Percentiles rank a stretch among this genome's conserved stretches.
phyloP scores from a whole-genome alignment of 2,329 filamentous ascomycete species.

The Geosmithia putterillii region DNA sequence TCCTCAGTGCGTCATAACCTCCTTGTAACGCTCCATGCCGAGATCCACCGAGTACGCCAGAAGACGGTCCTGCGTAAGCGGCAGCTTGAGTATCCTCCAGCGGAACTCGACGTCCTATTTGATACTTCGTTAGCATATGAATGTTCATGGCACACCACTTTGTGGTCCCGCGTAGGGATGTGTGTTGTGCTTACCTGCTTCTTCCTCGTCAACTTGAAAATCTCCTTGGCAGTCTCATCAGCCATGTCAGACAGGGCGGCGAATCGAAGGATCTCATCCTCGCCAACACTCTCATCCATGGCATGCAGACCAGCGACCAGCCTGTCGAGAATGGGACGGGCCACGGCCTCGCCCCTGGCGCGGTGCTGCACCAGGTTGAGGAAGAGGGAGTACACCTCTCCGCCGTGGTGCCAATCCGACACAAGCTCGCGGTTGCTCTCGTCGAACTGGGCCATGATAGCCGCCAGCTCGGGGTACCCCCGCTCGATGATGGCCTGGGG shows the following conservation, averaged over 20 bases:
- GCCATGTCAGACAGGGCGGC: slow-evolving; percentile 79
- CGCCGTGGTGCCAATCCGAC: slow-evolving; percentile 65
- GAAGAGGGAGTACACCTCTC: slow-evolving; percentile 62
- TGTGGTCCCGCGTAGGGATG: too few relatives aligned
- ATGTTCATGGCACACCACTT: too few relatives aligned
- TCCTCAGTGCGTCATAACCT: slow-evolving; percentile 42
- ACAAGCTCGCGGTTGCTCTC: slow-evolving; percentile 48
- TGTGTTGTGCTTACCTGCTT: slow-evolving; percentile 35
- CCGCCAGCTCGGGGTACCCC: slow-evolving; percentile 58
- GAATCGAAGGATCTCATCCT: slow-evolving; percentile 36
- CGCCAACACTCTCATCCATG: slow-evolving; percentile 32
- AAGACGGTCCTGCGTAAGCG: slow-evolving; percentile 61
- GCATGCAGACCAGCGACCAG: slow-evolving; percentile 44
- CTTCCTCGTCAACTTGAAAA: slow-evolving; percentile 40
- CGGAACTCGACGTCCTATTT: slow-evolving; percentile 21
- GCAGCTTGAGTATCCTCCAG: slow-evolving; percentile 40
- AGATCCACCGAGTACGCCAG: slow-evolving; percentile 59
- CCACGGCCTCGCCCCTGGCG: slow-evolving; percentile 24
- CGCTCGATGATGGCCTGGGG: slow-evolving; percentile 72
- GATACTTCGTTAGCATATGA: background rate
- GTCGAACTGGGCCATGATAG: slow-evolving; percentile 58
- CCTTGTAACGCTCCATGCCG: slow-evolving; percentile 55
- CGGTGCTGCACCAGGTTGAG: slow-evolving; percentile 35
- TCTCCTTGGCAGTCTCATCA: slow-evolving; percentile 54
- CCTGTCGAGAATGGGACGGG: slow-evolving; percentile 38